A percentile compares a stretch with the other conserved stretches of the same genome.
These are phyloP conservation scores for Claviceps capensis DNA, from an alignment of 2,329 filamentous ascomycete genomes.

Conservation along the genomic window DNA sequence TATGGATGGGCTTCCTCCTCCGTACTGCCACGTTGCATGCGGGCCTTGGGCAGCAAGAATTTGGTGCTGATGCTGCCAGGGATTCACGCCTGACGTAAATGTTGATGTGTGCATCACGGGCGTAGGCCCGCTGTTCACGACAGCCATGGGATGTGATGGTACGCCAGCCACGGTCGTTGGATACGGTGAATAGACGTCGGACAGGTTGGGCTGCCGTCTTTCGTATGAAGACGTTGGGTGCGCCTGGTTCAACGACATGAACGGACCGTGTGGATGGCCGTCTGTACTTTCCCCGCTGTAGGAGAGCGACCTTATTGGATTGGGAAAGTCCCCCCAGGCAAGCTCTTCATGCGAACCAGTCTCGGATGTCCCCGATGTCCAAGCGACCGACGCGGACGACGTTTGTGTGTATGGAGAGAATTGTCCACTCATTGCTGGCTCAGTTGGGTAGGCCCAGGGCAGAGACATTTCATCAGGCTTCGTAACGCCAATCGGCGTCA, in stretches of 20 bases:
- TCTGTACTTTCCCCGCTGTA: slow-evolving; percentile 29
- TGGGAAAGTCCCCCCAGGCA: slow-evolving; percentile 29
- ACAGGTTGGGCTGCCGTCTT: slow-evolving; percentile 26
- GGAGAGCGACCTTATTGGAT: slow-evolving; percentile 32
- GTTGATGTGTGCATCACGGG: slow-evolving; percentile 22
- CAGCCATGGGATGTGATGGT: slow-evolving; percentile 21
- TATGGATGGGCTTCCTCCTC: slow-evolving; percentile 11
- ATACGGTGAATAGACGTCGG: slow-evolving; percentile 31
- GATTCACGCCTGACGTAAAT: slow-evolving; percentile 21
- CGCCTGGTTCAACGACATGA: slow-evolving; percentile 25
- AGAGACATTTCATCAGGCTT: slow-evolving; percentile 29
- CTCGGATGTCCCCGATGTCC: slow-evolving; percentile 26
- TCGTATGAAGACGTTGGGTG: slow-evolving; percentile 26
- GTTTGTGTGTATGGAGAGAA: slow-evolving; percentile 36
- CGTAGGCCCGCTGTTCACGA: slow-evolving; percentile 11
- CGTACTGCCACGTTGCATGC: slow-evolving; percentile 22
- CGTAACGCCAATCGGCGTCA: slow-evolving; percentile 23
- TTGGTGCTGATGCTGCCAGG: slow-evolving; percentile 31
- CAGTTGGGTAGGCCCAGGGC: slow-evolving; percentile 37
- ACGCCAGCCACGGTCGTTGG: slow-evolving; percentile 23
- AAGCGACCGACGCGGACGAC: slow-evolving; percentile 25
- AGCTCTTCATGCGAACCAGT: slow-evolving; percentile 29
- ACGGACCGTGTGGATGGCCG: slow-evolving; percentile 23
- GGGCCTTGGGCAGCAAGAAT: slow-evolving; percentile 13
- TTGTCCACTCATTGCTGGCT: slow-evolving; percentile 35